Evolutionary conservation across 2,329 filamentous ascomycete species (phyloP), one percentile per base, ranked within the genome.

Genomic region (Phialocephala subalpina): DNA sequence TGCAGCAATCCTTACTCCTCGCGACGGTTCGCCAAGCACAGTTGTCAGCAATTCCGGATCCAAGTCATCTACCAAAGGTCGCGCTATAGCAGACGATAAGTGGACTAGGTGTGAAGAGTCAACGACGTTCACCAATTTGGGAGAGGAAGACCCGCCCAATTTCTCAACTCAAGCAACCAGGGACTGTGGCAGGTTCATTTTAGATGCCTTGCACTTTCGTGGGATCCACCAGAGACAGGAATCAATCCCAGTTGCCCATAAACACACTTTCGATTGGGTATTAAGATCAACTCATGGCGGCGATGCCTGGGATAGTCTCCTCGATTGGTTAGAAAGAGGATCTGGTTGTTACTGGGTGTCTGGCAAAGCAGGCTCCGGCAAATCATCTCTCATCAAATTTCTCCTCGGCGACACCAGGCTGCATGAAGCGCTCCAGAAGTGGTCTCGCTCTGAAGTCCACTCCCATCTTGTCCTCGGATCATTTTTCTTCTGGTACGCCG

Each of bases 301-400:
- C 9, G 16, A 7, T 29, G 22, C 57, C 8, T 65, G 63, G 56
- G 40, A 7, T n/a, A 57, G 52, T 36, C 66, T 68, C 33, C n/a
- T 47, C 16, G 14, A 63, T 4, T 71, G 67, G 67, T 40, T 71
- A 25, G 18, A 25, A 18, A 6, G 27, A 3, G 57, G 58, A 0
- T n/a, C 47, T 42, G 63, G 35, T 0, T 45, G 66, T 8, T 67
- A 68, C 35, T 71, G 65, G 69, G 57, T 71, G 22, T 55, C 33
- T 18, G n/a, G n/a, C n/a, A n/a, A n/a, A n/a, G n/a, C n/a, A n/a
- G n/a, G n/a, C n/a, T n/a, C n/a, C n/a, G n/a, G n/a, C n/a, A n/a
- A n/a, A n/a, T n/a, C n/a, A n/a, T n/a, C n/a, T n/a, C n/a, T n/a
- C n/a, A n/a, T n/a, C n/a, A n/a, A n/a, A n/a, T n/a, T n/a, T n/a